Conservation (phyloP, 2,329 filamentous ascomycete genomes). For the Xylaria sp. region DNA sequence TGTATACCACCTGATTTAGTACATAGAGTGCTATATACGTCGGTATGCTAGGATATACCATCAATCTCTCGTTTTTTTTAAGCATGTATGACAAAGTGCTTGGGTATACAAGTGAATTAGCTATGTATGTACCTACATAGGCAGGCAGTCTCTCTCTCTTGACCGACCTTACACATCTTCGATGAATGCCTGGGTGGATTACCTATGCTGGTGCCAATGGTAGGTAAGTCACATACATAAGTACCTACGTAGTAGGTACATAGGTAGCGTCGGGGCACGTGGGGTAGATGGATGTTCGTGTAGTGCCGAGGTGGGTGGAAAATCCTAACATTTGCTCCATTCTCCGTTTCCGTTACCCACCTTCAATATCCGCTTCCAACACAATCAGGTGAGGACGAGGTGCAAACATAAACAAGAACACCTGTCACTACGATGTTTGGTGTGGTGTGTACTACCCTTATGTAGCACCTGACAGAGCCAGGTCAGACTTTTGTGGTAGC, state of each 20-base stretch:
- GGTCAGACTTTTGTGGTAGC: not conserved
- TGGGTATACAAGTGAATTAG: not conserved
- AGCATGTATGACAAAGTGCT: not conserved
- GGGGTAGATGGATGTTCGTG: not conserved
- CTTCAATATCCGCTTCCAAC: not conserved
- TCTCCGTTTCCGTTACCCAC: not conserved
- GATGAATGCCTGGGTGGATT: not conserved
- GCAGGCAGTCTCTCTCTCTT: too few species aligned
- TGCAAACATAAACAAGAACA: not conserved
- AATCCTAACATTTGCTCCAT: slow-evolving; percentile 5
- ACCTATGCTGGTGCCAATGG: too few species aligned
- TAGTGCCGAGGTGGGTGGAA: not conserved
- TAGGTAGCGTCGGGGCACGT: not conserved
- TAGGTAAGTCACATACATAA: too few species aligned
- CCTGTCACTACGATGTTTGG: slow-evolving; percentile 6
- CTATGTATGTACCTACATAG: too few species aligned
- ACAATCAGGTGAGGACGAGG: not conserved
- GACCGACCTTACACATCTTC: too few species aligned
- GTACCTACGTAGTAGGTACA: too few species aligned
- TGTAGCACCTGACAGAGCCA: not conserved
- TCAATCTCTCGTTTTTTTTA: too few species aligned
- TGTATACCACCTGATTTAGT: too few species aligned
- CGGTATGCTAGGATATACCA: too few species aligned
- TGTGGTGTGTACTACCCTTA: not conserved
- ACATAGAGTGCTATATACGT: too few species aligned